Conservation (phyloP, 257 asterid genomes). For the Nicotiana obtusifolia region DNA sequence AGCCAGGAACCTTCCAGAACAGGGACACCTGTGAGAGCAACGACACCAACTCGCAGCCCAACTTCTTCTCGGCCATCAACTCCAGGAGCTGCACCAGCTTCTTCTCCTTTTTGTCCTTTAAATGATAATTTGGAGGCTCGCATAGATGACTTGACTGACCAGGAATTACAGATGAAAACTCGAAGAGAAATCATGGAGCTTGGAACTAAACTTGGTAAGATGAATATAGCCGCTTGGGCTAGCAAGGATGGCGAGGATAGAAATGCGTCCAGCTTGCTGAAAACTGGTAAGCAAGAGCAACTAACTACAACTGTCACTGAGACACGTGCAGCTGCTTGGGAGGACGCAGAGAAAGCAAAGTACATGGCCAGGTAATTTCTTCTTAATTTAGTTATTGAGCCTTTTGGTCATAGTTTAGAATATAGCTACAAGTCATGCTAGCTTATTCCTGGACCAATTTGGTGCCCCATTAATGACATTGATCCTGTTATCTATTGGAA, state of each 20-base stretch:
- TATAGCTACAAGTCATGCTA: background rate
- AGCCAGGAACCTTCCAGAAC: conserved; percentile 25
- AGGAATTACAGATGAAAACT: conserved; percentile 21
- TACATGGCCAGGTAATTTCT: conserved; percentile 15
- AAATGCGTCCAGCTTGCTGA: conserved; percentile 1
- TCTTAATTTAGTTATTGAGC: background rate
- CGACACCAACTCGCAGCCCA: conserved; percentile 23
- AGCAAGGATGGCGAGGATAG: conserved; percentile 20
- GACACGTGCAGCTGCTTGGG: conserved; percentile 25
- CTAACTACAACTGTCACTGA: conserved; percentile 6
- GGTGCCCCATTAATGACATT: background rate
- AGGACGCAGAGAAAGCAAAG: conserved; percentile 24
- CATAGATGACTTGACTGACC: conserved; percentile 5
- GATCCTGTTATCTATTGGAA: background rate
- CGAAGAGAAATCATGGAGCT: conserved; percentile 23
- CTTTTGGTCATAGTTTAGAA: background rate
- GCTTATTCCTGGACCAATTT: background rate
- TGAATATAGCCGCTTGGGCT: conserved; percentile 27
- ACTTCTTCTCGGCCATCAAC: conserved; percentile 22
- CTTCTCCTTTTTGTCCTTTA: conserved; percentile 7
- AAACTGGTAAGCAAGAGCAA: conserved; percentile 1
- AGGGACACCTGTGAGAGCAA: conserved; percentile 23
- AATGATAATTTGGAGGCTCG: conserved; percentile 5
- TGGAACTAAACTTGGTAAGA: conserved; percentile 22
- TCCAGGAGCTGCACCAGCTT: conserved; percentile 17